Percentiles rank a stretch among this genome's conserved stretches.
These are phyloP conservation scores for Pezizomycotina sp. DNA, from an alignment of 2,329 filamentous ascomycete species.

Conservation along the genomic window DNA sequence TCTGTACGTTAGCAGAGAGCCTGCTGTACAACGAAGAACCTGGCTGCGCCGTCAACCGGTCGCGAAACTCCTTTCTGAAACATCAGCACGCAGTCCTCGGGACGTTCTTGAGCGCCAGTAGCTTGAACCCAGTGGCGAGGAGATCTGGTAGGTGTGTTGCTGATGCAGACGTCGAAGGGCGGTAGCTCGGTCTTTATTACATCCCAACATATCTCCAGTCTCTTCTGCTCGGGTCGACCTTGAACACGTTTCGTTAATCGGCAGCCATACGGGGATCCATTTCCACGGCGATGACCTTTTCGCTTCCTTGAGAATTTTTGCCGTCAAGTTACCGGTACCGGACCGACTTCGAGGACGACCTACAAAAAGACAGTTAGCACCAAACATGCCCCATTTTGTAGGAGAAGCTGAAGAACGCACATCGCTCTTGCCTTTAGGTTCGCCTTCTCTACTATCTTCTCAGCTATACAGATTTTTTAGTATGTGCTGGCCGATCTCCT, in stretches of 20 bases:
- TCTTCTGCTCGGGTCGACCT: slow-evolving; percentile 66
- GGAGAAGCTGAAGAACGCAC: slow-evolving; percentile 26
- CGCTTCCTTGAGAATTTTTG: slow-evolving; percentile 72
- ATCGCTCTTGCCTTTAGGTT: slow-evolving; percentile 76
- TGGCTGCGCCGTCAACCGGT: slow-evolving; percentile 72
- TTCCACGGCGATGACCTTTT: slow-evolving; percentile 72
- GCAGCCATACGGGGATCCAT: slow-evolving; percentile 93
- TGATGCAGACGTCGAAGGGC: slow-evolving; percentile 70
- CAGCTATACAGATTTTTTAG: slow-evolving; percentile 80
- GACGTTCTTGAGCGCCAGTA: slow-evolving; percentile 64
- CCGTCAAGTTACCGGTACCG: slow-evolving; percentile 81
- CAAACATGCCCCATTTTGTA: neutral
- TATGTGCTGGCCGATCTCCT: slow-evolving; percentile 75
- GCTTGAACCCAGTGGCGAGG: slow-evolving; percentile 75
- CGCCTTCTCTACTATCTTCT: slow-evolving; percentile 71
- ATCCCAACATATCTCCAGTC: slow-evolving; percentile 75
- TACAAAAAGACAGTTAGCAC: slow-evolving; percentile 6
- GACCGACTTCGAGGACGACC: slow-evolving; percentile 78
- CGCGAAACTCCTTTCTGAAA: slow-evolving; percentile 90
- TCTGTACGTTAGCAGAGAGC: slow-evolving; percentile 84
- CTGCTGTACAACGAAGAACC: slow-evolving; percentile 80
- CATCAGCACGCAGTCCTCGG: slow-evolving; percentile 84
- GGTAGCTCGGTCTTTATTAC: slow-evolving; percentile 76
- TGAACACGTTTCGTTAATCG: slow-evolving; percentile 89
- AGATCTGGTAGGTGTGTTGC: slow-evolving; percentile 70